Percentiles rank a stretch among this genome's conserved stretches.
phyloP scores from a whole-genome alignment of 2,329 filamentous ascomycete genomes.

The Fusarium proliferatum region DNA sequence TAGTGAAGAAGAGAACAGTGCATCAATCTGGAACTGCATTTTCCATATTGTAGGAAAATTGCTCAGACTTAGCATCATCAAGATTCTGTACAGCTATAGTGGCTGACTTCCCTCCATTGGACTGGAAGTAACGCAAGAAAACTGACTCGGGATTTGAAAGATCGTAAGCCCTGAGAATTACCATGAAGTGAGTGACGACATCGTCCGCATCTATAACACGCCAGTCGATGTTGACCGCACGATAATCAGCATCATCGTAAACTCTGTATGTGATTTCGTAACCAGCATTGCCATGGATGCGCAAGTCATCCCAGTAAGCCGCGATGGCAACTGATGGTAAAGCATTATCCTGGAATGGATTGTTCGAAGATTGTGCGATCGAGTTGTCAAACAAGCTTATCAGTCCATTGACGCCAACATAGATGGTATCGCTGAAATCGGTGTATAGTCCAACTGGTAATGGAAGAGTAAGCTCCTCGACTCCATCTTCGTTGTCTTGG shows the following conservation, averaged over 20 bases:
- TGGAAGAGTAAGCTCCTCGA: neutral
- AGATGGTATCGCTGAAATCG: neutral
- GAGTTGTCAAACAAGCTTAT: neutral
- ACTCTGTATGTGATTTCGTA: neutral
- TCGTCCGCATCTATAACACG: neutral
- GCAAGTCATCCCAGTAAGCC: neutral
- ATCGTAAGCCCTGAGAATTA: neutral
- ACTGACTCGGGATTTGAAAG: neutral
- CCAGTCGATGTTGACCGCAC: neutral
- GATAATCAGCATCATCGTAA: neutral
- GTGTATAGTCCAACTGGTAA: neutral
- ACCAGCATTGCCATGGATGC: fast-evolving
- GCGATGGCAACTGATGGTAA: neutral
- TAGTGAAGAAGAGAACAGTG: neutral
- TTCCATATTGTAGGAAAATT: neutral
- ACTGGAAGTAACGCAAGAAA: neutral
- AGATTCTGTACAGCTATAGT: neutral
- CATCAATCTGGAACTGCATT: neutral
- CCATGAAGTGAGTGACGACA: neutral
- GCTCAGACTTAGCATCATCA: neutral
- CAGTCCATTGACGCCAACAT: neutral
- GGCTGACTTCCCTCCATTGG: neutral
- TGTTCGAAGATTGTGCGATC: neutral
- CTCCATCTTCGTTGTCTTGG: neutral
- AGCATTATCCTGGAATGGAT: neutral